Evolutionary conservation across 2,329 filamentous ascomycete genomes (phyloP).

Genomic region (Camptophora hylomeconis): DNA sequence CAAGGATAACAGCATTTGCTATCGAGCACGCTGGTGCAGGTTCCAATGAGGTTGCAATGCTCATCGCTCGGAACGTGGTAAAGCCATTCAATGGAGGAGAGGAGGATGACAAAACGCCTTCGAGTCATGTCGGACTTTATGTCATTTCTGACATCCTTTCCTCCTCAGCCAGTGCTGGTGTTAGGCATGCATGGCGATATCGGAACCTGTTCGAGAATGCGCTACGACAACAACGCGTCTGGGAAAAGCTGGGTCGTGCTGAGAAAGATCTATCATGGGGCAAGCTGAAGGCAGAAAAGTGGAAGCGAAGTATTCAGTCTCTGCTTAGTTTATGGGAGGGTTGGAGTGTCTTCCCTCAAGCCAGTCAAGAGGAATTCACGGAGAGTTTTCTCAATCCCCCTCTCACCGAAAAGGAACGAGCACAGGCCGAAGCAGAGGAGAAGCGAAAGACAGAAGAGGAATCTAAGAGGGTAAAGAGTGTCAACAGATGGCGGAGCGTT

Average conservation of each 20-base stretch:
- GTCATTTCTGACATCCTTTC: conserved; percentile 69
- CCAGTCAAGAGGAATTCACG: conserved; percentile 59
- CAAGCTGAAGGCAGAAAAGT: conserved; percentile 67
- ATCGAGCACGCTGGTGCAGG: conserved; percentile 76
- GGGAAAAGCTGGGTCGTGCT: conserved; percentile 62
- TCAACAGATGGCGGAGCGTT: conserved; percentile 9
- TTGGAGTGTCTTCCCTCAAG: conserved; percentile 56
- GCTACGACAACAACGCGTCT: conserved; percentile 54
- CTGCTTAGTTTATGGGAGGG: conserved; percentile 58
- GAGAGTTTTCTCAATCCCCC: conserved; percentile 60
- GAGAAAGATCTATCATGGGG: conserved; percentile 67
- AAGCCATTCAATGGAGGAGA: conserved; percentile 51
- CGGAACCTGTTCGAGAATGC: conserved; percentile 65
- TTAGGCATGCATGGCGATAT: conserved; percentile 78
- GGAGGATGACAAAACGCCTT: conserved; percentile 53
- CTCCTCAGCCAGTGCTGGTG: conserved; percentile 59
- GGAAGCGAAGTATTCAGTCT: conserved; percentile 61
- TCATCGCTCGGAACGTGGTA: conserved; percentile 71
- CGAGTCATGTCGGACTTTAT: conserved; percentile 71
- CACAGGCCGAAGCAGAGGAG: conserved; percentile 27
- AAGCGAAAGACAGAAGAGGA: conserved; percentile 30
- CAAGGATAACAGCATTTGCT: conserved; percentile 74
- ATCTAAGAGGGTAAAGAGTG: conserved; percentile 7
- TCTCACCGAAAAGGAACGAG: conserved; percentile 33
- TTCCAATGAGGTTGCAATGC: conserved; percentile 80